A percentile compares a stretch with the other conserved stretches of the same genome.
phyloP scores from a whole-genome alignment of 805 yeast genomes.

The Candida sithepensis region DNA sequence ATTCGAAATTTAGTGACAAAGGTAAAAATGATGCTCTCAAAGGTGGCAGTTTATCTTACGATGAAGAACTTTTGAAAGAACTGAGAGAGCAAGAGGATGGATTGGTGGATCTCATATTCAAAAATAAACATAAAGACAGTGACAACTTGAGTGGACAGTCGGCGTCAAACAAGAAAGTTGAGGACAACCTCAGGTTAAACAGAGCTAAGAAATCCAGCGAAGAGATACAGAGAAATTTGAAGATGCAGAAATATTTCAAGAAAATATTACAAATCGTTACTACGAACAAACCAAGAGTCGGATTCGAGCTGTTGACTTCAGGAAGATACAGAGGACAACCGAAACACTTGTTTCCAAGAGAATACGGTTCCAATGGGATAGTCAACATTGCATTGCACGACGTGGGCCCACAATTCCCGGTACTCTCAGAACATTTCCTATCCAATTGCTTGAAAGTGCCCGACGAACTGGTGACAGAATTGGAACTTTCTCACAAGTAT shows the following conservation, averaged over 20 bases:
- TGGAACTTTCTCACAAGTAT: slow-evolving; percentile 44
- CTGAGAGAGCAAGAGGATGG: slow-evolving; percentile 12
- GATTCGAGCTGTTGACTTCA: slow-evolving; percentile 16
- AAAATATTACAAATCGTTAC: slow-evolving; percentile 17
- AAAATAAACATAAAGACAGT: not conserved
- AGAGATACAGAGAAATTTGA: slow-evolving; percentile 15
- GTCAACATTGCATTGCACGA: slow-evolving; percentile 32
- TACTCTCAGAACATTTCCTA: slow-evolving; percentile 52
- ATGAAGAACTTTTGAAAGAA: slow-evolving; percentile 5
- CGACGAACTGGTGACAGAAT: slow-evolving; percentile 37
- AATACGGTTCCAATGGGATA: slow-evolving; percentile 27
- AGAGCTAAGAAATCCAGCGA: slow-evolving; percentile 9
- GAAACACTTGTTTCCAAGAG: slow-evolving; percentile 14
- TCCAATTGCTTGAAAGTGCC: slow-evolving; percentile 46
- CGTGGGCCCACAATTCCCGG: slow-evolving; percentile 25
- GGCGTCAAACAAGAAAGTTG: not conserved
- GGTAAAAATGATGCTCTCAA: not conserved
- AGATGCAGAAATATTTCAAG: slow-evolving; percentile 21
- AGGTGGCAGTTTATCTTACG: not conserved
- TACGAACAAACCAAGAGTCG: slow-evolving; percentile 22
- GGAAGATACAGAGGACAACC: not conserved
- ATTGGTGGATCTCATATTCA: slow-evolving; percentile 3
- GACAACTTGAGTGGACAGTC: not conserved
- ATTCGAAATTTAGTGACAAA: not conserved
- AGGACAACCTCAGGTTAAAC: not conserved